phyloP scores from a whole-genome alignment of 306 rosid genomes.

The Vicia villosa region DNA sequence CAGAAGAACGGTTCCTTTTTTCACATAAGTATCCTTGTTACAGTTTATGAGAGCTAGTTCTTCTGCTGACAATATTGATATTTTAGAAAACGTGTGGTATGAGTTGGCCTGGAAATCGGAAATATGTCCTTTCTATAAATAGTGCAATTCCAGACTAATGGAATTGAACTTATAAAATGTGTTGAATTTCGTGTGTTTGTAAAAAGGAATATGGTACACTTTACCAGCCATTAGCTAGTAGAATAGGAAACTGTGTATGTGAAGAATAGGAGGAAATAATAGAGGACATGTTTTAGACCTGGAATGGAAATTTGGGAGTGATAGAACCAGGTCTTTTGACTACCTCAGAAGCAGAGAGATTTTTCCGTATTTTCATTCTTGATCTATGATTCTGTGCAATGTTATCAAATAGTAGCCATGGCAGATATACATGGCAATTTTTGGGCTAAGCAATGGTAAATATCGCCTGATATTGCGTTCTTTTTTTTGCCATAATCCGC shows the following conservation, averaged over 20 bases:
- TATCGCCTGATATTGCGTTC: too few relatives aligned
- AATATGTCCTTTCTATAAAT: not conserved
- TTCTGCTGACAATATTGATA: not conserved
- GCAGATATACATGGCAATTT: too few relatives aligned
- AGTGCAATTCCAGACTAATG: not conserved
- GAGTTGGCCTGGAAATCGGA: not conserved
- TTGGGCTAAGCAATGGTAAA: too few relatives aligned
- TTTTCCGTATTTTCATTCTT: too few relatives aligned
- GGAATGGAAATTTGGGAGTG: too few relatives aligned
- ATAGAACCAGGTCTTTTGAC: too few relatives aligned
- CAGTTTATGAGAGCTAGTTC: not conserved
- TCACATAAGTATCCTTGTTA: not conserved
- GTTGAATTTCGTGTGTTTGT: not conserved
- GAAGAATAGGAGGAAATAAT: too few relatives aligned
- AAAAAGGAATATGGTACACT: not conserved
- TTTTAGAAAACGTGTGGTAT: not conserved
- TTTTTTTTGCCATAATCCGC: too few relatives aligned
- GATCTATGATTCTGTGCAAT: too few relatives aligned
- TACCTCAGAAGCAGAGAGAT: too few relatives aligned
- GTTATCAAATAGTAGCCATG: too few relatives aligned
- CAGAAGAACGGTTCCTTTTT: not conserved
- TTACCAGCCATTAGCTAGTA: not conserved
- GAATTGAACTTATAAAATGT: not conserved
- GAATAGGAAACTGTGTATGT: not conserved
- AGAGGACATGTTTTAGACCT: too few relatives aligned